Evolutionary conservation across 139 green algal species (phyloP).

Genomic region (Chlamydomonas eustigma): DNA sequence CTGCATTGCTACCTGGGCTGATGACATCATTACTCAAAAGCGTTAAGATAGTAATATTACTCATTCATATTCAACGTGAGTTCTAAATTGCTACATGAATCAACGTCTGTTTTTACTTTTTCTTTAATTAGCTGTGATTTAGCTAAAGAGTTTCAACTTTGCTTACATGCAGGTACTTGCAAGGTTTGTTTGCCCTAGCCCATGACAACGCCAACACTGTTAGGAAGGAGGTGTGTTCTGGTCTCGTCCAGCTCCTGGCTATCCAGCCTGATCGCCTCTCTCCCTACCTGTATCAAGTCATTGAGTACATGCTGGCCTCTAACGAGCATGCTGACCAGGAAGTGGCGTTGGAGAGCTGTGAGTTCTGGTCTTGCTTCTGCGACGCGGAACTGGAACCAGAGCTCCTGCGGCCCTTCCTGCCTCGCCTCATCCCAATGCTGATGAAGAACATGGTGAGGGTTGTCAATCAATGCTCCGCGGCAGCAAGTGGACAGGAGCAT

Average conservation of each 20-base stretch:
- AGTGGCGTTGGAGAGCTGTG: conserved; percentile 88
- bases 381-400: conserved; percentile 60
- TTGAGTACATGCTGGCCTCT: conserved; percentile 92
- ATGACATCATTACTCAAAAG: too few species aligned
- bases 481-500: too few species aligned
- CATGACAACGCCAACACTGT: conserved; percentile 65
- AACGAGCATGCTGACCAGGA: conserved; percentile 65
- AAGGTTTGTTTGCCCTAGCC: conserved; percentile 85
- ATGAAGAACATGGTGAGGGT: conserved; percentile 94
- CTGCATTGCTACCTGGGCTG: too few species aligned
- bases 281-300: conserved; percentile 70
- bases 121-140: too few species aligned
- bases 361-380: conserved; percentile 91
- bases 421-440: conserved; percentile 82
- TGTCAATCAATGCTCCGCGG: too few species aligned
- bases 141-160: too few species aligned
- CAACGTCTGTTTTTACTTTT: too few species aligned
- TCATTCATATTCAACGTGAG: too few species aligned
- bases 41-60: too few species aligned
- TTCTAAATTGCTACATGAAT: too few species aligned
- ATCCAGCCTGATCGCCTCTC: conserved; percentile 69
- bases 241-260: conserved; percentile 74
- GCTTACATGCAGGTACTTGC: conserved; percentile 53
- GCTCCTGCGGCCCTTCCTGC: conserved; percentile 72
- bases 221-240: conserved; percentile 77